These are phyloP conservation scores for Raphidocelis subcapitata DNA, from an alignment of 139 green algal genomes.

Conservation along the genomic window DNA sequence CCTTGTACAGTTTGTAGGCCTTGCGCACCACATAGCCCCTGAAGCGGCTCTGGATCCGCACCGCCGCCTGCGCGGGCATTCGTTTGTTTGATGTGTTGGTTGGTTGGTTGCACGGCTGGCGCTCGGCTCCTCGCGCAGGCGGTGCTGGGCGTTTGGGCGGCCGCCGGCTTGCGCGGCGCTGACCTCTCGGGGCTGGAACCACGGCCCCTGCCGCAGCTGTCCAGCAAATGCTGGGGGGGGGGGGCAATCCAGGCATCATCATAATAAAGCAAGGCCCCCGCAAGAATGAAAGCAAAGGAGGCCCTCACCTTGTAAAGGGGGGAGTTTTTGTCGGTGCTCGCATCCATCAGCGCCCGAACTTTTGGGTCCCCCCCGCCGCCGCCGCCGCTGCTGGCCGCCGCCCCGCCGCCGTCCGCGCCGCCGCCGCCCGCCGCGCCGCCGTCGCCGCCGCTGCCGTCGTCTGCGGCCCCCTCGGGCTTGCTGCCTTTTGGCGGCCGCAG, in stretches of 20 bases:
- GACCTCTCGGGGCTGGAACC: no score
- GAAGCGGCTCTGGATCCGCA: slow-evolving; percentile 23
- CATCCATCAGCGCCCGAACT: slow-evolving; percentile 24
- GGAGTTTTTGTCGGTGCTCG: slow-evolving; percentile 45
- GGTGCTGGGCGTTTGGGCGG: no score
- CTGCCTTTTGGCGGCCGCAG: slow-evolving; percentile 21
- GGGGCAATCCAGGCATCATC: no score
- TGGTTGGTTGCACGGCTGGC: no score
- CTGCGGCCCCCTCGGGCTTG: slow-evolving; percentile 14
- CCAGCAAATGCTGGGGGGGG: no score
- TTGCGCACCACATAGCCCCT: slow-evolving; percentile 83
- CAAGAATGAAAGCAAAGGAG: no score
- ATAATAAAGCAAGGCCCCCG: no score
- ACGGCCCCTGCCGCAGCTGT: no score
- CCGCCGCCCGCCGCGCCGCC: slow-evolving; percentile 14
- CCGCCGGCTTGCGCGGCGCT: no score
- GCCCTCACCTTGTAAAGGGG: slow-evolving; percentile 59
- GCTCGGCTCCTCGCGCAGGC: no score
- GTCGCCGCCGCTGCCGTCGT: not conserved
- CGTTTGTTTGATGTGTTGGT: no score
- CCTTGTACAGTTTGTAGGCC: slow-evolving; percentile 78
- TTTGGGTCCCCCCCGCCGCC: slow-evolving; percentile 18
- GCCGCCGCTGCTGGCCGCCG: slow-evolving; percentile 6
- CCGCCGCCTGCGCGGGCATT: not conserved
- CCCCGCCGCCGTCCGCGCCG: slow-evolving; percentile 12